Evolutionary conservation across 2,329 filamentous ascomycete genomes (phyloP), one percentile per base, ranked within the genome.

Genomic region (Colletotrichum simmondsii): DNA sequence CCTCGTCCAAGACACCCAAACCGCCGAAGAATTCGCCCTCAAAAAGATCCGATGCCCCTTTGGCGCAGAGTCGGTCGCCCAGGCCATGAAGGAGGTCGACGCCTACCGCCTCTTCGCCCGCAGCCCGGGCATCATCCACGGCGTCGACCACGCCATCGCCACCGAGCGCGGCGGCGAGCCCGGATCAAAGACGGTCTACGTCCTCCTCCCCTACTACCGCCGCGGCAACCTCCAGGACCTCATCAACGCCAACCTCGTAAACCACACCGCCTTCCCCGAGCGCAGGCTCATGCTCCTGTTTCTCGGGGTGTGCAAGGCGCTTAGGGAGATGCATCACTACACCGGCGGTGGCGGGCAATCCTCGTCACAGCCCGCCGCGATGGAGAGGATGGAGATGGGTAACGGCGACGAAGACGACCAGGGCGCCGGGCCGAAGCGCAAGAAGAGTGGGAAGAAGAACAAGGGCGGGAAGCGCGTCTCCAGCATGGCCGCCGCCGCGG

Each of bases 41-140:
- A 99, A 99, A 85, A 99, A 99, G 89, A 99, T 99, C 83, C 93
- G 96, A 81, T 99, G 97, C 87, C 96, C 97, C 5, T 98, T 99
- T 80, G 97, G 97, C 76, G 93, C 97, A 83, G 97, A 99, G 87
- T 98, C 95, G 30, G 96, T 99, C 72, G 92, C 95, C 76, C 95
- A 94, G 81, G 97, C 97, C 64, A 93, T 98, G 88, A 96, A 96
- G 83, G 97, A 99, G 86, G 97, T 98, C 74, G 96, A 98, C 83
- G 96, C 97, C 62, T 99, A 99, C 87, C 92, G 92, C 76, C 91
- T 98, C 72, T 99, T 99, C 85, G 87, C 91, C 68, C 92, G 92
- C 76, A 91, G 94, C 75, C 91, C 92, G 11, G 95, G 95, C 83
- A 97, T 98, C 82, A 98, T 98, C 81, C 92, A 93, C 78, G 91